A percentile compares a stretch with the other conserved stretches of the same genome.
Evolutionary conservation across 495 filamentous ascomycete species (phyloP).

Genomic region (Annulohypoxylon nitens): DNA sequence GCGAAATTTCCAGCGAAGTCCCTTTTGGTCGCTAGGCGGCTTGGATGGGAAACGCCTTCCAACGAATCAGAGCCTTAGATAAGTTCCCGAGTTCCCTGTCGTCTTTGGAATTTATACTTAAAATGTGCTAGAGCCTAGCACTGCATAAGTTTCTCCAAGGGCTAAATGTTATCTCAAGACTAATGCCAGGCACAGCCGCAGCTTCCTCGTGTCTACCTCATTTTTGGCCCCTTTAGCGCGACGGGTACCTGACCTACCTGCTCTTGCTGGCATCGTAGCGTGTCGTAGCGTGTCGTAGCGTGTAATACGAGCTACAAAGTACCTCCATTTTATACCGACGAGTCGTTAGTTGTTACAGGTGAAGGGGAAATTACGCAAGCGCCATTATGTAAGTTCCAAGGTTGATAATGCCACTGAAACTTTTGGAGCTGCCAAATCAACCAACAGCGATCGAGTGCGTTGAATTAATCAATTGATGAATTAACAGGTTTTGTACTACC

Average conservation of each 20-base stretch:
- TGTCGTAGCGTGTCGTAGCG: not conserved
- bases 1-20: conserved; percentile 35
- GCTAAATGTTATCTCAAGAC: conserved; percentile 19
- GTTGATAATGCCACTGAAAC: not conserved
- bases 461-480: not conserved
- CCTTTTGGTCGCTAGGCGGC: not conserved
- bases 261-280: not conserved
- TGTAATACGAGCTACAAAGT: conserved; percentile 8
- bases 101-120: not conserved
- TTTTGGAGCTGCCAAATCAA: not conserved
- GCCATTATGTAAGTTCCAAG: conserved; percentile 5
- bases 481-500: not conserved
- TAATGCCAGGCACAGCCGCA: conserved; percentile 46
- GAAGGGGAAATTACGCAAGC: conserved; percentile 14
- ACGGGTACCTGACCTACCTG: conserved; percentile 27
- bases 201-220: conserved; percentile 22
- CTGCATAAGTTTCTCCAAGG: conserved; percentile 10
- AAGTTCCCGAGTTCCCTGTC: conserved; percentile 5
- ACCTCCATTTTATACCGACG: not conserved
- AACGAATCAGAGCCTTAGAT: conserved; percentile 26
- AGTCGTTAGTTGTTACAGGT: not conserved
- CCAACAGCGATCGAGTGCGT: not conserved
- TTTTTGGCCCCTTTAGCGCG: conserved; percentile 15
- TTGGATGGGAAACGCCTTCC: conserved; percentile 13
- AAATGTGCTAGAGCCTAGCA: conserved; percentile 23